Evolutionary conservation across 345 rosid species (phyloP), one percentile per base, ranked within the genome.

Genomic region (Alliaria petiolata): DNA sequence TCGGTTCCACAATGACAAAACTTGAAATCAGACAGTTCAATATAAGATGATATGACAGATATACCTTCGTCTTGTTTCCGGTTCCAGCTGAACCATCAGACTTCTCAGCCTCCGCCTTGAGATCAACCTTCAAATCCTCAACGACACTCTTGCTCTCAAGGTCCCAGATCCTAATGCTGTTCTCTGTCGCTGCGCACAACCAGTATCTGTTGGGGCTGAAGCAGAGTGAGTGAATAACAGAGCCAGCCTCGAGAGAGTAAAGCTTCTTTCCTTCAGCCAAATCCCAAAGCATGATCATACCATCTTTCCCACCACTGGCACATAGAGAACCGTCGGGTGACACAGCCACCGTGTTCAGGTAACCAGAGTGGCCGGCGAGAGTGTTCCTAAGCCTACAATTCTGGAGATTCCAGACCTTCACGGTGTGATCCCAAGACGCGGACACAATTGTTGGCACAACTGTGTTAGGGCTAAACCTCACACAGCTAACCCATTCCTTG

Each of bases 181-280:
- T 70, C 82, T 90, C 98, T 0, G 98, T 93, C 0, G 96, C 98
- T 0, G 98, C 97, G 56, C 97, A 93, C 13, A 93, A 79, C 98
- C 98, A 93, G 63, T 93, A 93, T 81, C 98, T 87, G 72, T 88
- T 93, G 4, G 98, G 98, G 39, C 97, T 87, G 58, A 93, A 93
- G 65, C 98, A 92, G 1, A 92, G 77, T 0, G 98, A 81, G 44
- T 92, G 67, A 57, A 90, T 88, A 3, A 90, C 69, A 1, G 93
- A 64, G 4, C 91, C 91, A 5, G 98, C 96, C 4, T 90, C 97
- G 12, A 92, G 85, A 7, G 83, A 87, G 65, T 92, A 92, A 0
- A 92, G 82, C 78, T 76, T 86, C 87, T 92, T 92, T 4, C 98
- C 98, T 57, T 92, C 98, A 0, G 98, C 87, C 87, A 92, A 85